These are phyloP conservation scores for Phytophthora pini DNA, from an alignment of 352 stramenopile species.

Conservation along the genomic window DNA sequence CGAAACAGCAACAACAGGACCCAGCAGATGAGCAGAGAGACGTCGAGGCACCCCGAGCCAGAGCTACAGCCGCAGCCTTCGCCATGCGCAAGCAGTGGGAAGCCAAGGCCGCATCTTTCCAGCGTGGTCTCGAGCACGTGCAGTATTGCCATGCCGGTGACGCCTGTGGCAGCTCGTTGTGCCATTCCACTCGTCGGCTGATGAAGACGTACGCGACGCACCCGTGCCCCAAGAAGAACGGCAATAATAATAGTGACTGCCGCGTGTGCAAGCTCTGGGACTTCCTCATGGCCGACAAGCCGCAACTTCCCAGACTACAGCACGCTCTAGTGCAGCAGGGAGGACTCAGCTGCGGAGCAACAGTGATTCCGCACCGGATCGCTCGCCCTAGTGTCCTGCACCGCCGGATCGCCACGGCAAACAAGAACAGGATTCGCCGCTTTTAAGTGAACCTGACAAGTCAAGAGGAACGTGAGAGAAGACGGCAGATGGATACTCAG, in stretches of 20 bases:
- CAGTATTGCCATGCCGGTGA: constrained; percentile 55
- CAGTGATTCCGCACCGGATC: constrained; percentile 13
- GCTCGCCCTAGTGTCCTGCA: constrained; percentile 19
- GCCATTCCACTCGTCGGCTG: constrained; percentile 70
- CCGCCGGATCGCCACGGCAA: constrained; percentile 31
- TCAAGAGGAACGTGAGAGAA: neutral
- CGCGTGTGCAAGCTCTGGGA: constrained; percentile 84
- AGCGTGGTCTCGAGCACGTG: constrained; percentile 73
- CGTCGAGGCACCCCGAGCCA: constrained; percentile 4
- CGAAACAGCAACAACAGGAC: constrained; percentile 24
- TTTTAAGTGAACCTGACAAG: constrained; percentile 23
- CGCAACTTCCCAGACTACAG: constrained; percentile 18
- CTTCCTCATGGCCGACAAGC: constrained; percentile 51
- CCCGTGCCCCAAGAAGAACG: constrained; percentile 48
- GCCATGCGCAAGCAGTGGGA: constrained; percentile 66
- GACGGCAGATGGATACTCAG: constrained; percentile 15
- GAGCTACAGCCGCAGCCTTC: constrained; percentile 30
- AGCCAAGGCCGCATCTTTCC: constrained; percentile 66
- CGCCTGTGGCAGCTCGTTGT: constrained; percentile 73
- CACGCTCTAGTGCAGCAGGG: constrained; percentile 20
- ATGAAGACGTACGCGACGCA: constrained; percentile 73
- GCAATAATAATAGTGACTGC: constrained; percentile 40
- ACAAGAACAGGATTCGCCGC: constrained; percentile 39
- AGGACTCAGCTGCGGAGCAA: constrained; percentile 18
- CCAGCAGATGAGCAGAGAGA: constrained; percentile 29